Conservation (phyloP, 179 eudicot genomes). For the Silene coronaria region DNA sequence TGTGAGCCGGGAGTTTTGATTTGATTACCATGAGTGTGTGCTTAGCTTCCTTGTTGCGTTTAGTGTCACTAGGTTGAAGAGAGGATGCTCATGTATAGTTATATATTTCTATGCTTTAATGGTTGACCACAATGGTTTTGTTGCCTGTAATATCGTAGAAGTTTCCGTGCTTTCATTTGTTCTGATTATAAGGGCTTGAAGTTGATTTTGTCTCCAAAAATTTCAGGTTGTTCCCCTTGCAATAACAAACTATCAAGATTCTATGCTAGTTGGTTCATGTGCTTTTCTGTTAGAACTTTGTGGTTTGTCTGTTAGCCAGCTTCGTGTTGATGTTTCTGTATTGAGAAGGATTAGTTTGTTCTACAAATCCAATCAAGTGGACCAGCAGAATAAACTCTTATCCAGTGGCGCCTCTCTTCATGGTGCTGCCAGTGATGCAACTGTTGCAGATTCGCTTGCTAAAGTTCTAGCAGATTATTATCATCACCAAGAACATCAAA, state of each 20-base stretch:
- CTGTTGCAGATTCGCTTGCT: conserved; percentile 78
- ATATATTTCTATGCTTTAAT: background rate
- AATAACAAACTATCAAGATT: conserved; percentile 66
- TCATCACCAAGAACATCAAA: conserved; percentile 47
- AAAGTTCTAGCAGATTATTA: conserved; percentile 80
- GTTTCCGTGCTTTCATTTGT: background rate
- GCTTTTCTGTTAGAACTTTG: conserved; percentile 86
- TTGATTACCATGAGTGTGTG: background rate
- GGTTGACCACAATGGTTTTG: background rate
- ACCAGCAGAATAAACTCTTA: conserved; percentile 45
- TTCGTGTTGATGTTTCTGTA: conserved; percentile 71
- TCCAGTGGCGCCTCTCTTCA: conserved; percentile 47
- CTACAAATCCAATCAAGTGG: conserved; percentile 52
- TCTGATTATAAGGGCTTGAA: background rate
- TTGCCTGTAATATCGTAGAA: background rate
- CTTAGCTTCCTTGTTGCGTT: conserved; percentile 7
- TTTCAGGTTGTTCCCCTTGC: conserved; percentile 90
- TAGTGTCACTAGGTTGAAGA: background rate
- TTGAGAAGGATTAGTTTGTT: conserved; percentile 76
- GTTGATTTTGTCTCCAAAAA: conserved; percentile 6
- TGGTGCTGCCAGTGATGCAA: conserved; percentile 46
- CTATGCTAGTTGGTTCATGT: conserved; percentile 85
- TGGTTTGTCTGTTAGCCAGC: conserved; percentile 76
- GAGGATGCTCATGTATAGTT: background rate
- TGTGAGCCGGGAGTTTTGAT: background rate